phyloP scores from a whole-genome alignment of 495 filamentous ascomycete species.

The Daldinia childiae region DNA sequence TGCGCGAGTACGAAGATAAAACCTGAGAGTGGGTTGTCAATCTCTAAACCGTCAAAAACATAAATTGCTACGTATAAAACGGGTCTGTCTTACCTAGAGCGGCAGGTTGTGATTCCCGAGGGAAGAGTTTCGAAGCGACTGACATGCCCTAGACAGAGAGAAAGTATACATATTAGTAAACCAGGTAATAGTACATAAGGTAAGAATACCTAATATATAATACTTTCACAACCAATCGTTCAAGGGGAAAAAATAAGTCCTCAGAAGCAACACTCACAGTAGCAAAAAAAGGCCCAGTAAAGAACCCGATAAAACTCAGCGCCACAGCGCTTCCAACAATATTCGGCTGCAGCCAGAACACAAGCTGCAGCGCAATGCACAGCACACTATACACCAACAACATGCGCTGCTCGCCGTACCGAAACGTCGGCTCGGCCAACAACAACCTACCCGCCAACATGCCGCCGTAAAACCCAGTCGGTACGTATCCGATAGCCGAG shows the following conservation, averaged over 20 bases:
- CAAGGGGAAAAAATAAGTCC: neutral
- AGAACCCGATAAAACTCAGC: conserved; percentile 75
- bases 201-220: no score
- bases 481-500: conserved; percentile 71
- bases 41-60: no score
- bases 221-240: neutral
- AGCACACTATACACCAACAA: conserved; percentile 61
- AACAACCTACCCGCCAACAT: conserved; percentile 62
- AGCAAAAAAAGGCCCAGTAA: conserved; percentile 64
- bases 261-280: conserved; percentile 44
- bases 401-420: conserved; percentile 62
- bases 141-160: conserved; percentile 47
- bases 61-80: neutral
- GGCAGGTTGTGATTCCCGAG: conserved; percentile 53
- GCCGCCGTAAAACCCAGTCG: conserved; percentile 73
- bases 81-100: conserved; percentile 40
- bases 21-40: conserved; percentile 18
- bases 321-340: conserved; percentile 77
- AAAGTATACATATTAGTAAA: neutral
- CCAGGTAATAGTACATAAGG: neutral
- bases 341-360: conserved; percentile 70
- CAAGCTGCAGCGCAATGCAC: conserved; percentile 64
- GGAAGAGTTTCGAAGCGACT: conserved; percentile 52
- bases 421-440: conserved; percentile 63
- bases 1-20: conserved; percentile 62